Percentiles rank a stretch among this genome's conserved stretches.
Conservation (phyloP, 1,139 yeast genomes). For the Martiniozyma asiatica region DNA sequence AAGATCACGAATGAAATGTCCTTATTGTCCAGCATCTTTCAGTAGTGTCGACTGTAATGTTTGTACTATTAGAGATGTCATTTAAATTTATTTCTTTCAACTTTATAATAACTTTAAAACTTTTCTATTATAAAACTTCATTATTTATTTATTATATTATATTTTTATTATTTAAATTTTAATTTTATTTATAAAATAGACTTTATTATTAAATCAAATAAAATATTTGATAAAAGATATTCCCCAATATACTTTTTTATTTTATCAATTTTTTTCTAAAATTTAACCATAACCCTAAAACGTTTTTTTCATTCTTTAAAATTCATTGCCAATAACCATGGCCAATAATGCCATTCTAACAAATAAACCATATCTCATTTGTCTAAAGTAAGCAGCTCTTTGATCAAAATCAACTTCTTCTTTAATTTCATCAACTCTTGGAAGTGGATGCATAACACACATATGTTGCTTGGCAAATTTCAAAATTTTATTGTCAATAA, state of each 20-base stretch:
- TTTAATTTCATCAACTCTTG: slow-evolving; percentile 90
- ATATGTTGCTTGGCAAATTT: slow-evolving; percentile 93
- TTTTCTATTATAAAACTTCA: too few species aligned
- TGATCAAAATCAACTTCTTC: slow-evolving; percentile 99
- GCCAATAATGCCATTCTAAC: slow-evolving; percentile 98
- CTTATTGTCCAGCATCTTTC: slow-evolving; percentile 43
- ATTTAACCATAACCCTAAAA: background rate
- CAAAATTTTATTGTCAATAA: slow-evolving; percentile 85
- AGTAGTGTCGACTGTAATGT: slow-evolving; percentile 1
- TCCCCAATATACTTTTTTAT: slow-evolving; percentile 15
- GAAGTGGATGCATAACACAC: slow-evolving; percentile 99
- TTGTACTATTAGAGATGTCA: slow-evolving; percentile 1
- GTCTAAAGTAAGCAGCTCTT: slow-evolving; percentile 98
- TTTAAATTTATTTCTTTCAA: too few species aligned
- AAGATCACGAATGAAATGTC: slow-evolving; percentile 44
- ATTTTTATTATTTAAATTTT: too few species aligned
- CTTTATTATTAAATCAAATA: too few species aligned
- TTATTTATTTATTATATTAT: too few species aligned
- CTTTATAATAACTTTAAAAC: too few species aligned
- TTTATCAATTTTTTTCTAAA: too few species aligned
- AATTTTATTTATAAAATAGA: too few species aligned
- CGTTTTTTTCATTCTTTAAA: slow-evolving; percentile 8
- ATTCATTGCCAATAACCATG: slow-evolving; percentile 77
- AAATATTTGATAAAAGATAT: too few species aligned
- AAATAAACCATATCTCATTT: slow-evolving; percentile 95